These are phyloP conservation scores for Alternaria viburni DNA, from an alignment of 2,329 filamentous ascomycete species.

Conservation along the genomic window DNA sequence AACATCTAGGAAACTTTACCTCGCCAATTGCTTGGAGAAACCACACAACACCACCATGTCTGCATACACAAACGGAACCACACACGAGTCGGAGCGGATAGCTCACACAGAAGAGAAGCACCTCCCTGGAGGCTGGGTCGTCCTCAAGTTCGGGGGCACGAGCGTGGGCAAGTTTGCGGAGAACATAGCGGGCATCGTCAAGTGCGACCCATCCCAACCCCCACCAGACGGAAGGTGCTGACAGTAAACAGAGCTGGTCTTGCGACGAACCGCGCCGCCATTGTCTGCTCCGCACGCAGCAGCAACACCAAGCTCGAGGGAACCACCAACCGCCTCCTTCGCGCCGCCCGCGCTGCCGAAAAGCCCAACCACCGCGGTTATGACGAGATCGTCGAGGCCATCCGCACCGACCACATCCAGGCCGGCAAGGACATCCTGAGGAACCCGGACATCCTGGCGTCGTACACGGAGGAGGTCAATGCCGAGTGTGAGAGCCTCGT, in stretches of 20 bases:
- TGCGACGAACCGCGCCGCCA: slow-evolving; percentile 75
- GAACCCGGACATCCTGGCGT: slow-evolving; percentile 52
- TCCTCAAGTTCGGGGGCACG: slow-evolving; percentile 95
- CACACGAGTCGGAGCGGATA: slow-evolving; percentile 46
- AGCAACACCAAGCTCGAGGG: slow-evolving; percentile 93
- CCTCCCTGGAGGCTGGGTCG: slow-evolving; percentile 71
- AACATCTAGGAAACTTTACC: neutral
- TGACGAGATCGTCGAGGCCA: slow-evolving; percentile 76
- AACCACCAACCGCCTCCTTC: slow-evolving; percentile 77
- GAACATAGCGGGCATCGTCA: slow-evolving; percentile 68
- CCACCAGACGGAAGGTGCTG: slow-evolving; percentile 10
- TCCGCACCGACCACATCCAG: slow-evolving; percentile 80
- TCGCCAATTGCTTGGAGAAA: neutral
- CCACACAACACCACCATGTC: slow-evolving; percentile 28
- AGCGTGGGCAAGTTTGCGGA: slow-evolving; percentile 91
- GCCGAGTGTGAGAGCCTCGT: slow-evolving; percentile 80
- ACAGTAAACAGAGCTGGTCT: slow-evolving; percentile 62
- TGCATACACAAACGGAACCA: slow-evolving; percentile 40
- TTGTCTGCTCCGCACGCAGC: slow-evolving; percentile 95
- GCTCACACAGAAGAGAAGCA: slow-evolving; percentile 55
- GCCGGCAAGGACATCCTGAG: slow-evolving; percentile 65
- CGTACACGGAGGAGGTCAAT: slow-evolving; percentile 71
- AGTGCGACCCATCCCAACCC: slow-evolving; percentile 36
- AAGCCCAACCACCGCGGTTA: slow-evolving; percentile 60
- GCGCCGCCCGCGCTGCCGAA: slow-evolving; percentile 56